Evolutionary conservation across 441 rosid species (phyloP).

Genomic region (Eutrema salsugineum): DNA sequence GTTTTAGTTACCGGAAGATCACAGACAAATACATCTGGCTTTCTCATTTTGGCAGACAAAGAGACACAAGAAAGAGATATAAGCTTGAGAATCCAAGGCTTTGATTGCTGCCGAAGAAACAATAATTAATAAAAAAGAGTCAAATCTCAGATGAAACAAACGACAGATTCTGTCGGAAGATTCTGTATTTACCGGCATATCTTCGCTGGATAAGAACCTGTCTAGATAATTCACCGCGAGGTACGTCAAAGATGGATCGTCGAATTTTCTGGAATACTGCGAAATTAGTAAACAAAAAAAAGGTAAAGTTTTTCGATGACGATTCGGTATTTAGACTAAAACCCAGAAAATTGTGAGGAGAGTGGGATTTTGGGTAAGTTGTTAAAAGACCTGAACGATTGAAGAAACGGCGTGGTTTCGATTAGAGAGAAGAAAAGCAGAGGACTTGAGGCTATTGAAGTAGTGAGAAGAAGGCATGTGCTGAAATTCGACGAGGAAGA

Average conservation of each 20-base stretch:
- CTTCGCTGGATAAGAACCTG: slow-evolving; percentile 57
- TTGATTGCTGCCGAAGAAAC: slow-evolving; percentile 39
- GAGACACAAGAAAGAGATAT: slow-evolving; percentile 63
- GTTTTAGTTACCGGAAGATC: slow-evolving; percentile 43
- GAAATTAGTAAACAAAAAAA: not conserved
- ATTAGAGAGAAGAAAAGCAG: slow-evolving; percentile 35
- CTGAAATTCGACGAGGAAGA: slow-evolving; percentile 48
- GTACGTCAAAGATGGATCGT: slow-evolving; percentile 49
- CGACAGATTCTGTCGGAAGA: slow-evolving; percentile 14
- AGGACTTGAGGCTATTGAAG: slow-evolving; percentile 31
- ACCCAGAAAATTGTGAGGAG: not conserved
- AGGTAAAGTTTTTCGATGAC: not conserved
- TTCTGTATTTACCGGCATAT: slow-evolving; percentile 41
- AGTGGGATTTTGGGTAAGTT: not conserved
- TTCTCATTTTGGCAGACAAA: slow-evolving; percentile 69
- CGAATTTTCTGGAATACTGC: slow-evolving; percentile 27
- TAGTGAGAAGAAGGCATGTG: slow-evolving; percentile 51
- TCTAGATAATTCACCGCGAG: slow-evolving; percentile 77
- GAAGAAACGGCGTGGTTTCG: slow-evolving; percentile 44
- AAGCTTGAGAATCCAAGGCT: slow-evolving; percentile 61
- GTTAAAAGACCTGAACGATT: slow-evolving; percentile 37
- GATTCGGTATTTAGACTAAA: not conserved
- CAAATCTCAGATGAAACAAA: slow-evolving; percentile 9
- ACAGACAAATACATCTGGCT: slow-evolving; percentile 36
- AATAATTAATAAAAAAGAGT: not conserved